These are phyloP conservation scores for Eurotiales sp. DNA, from an alignment of 2,329 filamentous ascomycete species.

Conservation along the genomic window DNA sequence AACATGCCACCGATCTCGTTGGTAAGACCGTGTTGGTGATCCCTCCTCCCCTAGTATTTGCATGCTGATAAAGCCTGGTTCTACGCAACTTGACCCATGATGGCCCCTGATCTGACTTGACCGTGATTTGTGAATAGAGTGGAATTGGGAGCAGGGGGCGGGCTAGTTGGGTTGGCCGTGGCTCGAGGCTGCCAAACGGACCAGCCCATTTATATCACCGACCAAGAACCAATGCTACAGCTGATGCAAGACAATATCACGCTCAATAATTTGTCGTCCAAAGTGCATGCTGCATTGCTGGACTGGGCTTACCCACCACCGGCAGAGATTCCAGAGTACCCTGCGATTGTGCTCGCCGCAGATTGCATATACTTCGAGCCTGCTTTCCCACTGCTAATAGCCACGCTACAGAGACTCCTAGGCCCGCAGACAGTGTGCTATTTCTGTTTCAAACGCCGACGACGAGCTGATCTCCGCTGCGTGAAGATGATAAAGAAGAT, in stretches of 20 bases:
- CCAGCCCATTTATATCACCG: constrained; percentile 70
- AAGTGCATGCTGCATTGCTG: constrained; percentile 65
- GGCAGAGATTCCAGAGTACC: constrained; percentile 46
- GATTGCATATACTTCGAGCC: constrained; percentile 98
- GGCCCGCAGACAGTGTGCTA: constrained; percentile 63
- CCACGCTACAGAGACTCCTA: constrained; percentile 72
- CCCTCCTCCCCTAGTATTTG: constrained; percentile 1
- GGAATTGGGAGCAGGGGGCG: constrained; percentile 88
- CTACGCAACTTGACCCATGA: too few relatives aligned
- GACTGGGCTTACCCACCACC: constrained; percentile 64
- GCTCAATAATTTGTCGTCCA: constrained; percentile 67
- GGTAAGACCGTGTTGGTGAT: constrained; percentile 68
- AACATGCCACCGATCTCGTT: constrained; percentile 60
- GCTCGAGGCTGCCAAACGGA: constrained; percentile 54
- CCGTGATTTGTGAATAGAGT: constrained; percentile 52
- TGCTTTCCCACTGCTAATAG: constrained; percentile 80
- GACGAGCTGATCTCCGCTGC: constrained; percentile 74
- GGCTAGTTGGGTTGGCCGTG: constrained; percentile 69
- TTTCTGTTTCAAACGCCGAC: constrained; percentile 94
- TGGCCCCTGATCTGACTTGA: constrained; percentile 7
- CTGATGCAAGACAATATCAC: constrained; percentile 83
- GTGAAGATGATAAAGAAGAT: constrained; percentile 66
- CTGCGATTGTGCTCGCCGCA: constrained; percentile 83
- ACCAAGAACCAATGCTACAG: constrained; percentile 78
- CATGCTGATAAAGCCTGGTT: neutral